Evolutionary conservation across 2,329 filamentous ascomycete genomes (phyloP).

Genomic region (Hirsutella thompsonii): DNA sequence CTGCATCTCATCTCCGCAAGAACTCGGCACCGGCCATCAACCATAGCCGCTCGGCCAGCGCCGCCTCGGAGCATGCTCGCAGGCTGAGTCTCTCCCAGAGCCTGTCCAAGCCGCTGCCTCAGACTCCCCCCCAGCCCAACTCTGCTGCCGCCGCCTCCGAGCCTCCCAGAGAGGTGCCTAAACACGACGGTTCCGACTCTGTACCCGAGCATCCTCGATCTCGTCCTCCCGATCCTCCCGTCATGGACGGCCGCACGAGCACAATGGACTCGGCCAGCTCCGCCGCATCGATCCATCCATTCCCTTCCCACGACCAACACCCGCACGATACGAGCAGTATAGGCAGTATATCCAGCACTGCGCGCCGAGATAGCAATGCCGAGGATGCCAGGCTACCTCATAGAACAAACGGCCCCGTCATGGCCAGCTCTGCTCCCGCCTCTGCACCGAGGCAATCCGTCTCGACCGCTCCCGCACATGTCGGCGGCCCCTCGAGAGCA

Average conservation of each 20-base stretch:
- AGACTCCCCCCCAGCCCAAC: slow-evolving; percentile 25
- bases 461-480: slow-evolving; percentile 5
- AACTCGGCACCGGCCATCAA: slow-evolving; percentile 29
- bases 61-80: slow-evolving; percentile 33
- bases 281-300: slow-evolving; percentile 21
- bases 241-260: slow-evolving; percentile 27
- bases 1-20: slow-evolving; percentile 30
- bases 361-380: slow-evolving; percentile 26
- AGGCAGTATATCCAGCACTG: slow-evolving; percentile 27
- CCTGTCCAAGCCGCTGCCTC: slow-evolving; percentile 44
- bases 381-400: slow-evolving; percentile 32
- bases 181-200: neutral
- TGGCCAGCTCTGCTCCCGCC: slow-evolving; percentile 42
- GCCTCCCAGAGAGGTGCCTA: neutral
- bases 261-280: slow-evolving; percentile 35
- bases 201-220: neutral
- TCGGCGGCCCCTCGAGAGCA: slow-evolving; percentile 31
- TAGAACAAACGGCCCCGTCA: slow-evolving; percentile 39
- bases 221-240: slow-evolving; percentile 7
- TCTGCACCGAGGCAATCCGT: slow-evolving; percentile 18
- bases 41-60: slow-evolving; percentile 8
- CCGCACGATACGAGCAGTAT: slow-evolving; percentile 31
- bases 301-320: slow-evolving; percentile 18
- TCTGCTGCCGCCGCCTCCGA: slow-evolving; percentile 10
- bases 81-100: slow-evolving; percentile 42